A percentile compares a stretch with the other conserved stretches of the same genome.
These are phyloP conservation scores for Podila clonocystis DNA, from an alignment of 192 early-diverging fungal genomes.

Conservation along the genomic window DNA sequence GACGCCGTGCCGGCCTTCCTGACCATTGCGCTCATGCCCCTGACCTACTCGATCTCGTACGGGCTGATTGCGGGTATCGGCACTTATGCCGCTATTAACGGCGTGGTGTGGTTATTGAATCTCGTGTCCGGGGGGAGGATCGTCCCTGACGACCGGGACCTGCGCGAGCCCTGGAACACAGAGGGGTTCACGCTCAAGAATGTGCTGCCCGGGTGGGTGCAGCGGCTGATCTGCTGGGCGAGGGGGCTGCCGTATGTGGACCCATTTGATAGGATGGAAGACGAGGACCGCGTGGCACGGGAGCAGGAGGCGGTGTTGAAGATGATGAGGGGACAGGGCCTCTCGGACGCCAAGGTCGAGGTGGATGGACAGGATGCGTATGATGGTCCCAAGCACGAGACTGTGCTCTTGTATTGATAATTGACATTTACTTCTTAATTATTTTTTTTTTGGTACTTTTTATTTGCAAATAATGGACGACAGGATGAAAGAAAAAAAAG, in stretches of 20 bases:
- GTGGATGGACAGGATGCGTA: background rate
- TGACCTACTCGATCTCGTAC: constrained; percentile 85
- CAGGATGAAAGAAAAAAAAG: no score
- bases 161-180: constrained; percentile 18
- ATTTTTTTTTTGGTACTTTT: no score
- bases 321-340: background rate
- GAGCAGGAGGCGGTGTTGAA: constrained; percentile 6
- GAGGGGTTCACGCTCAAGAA: constrained; percentile 16
- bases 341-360: constrained; percentile 4
- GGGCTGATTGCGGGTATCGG: constrained; percentile 81
- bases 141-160: constrained; percentile 30
- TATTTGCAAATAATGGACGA: no score
- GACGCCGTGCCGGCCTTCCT: constrained; percentile 85
- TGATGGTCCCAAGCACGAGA: background rate
- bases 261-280: constrained; percentile 15
- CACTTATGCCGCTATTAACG: constrained; percentile 79
- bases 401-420: background rate
- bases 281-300: constrained; percentile 28
- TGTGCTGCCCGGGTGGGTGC: constrained; percentile 28
- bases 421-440: no score
- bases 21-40: constrained; percentile 80
- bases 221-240: constrained; percentile 17
- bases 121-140: constrained; percentile 65
- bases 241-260: constrained; percentile 14
- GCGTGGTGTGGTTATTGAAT: constrained; percentile 60